Evolutionary conservation across 306 rosid genomes (phyloP), one percentile per base, ranked within the genome.

Genomic region (Malus sieversii): DNA sequence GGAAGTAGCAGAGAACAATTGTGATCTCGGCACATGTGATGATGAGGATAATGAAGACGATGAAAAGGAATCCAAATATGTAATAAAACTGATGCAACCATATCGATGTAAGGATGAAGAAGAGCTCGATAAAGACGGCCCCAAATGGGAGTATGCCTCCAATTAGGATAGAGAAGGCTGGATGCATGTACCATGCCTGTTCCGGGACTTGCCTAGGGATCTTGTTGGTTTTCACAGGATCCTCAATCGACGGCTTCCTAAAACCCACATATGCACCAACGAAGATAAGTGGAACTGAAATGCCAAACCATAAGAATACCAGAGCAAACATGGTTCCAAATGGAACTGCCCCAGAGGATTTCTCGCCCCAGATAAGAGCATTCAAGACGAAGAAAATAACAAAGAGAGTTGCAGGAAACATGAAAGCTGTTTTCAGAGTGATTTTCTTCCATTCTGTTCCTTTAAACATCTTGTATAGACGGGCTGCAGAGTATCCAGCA

Each of bases 241-340:
- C 93, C 85, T 92, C 97, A 25, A 77, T 72, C 30, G 75, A 67
- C 2, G 88, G 87, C 86, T 85, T 95, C 74, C 73, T 85, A 12
- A 77, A 92, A 53, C 98, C 96, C 22, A 90, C 57, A 75, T 95
- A 90, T 20, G 90, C 84, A 29, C 97, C 98, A 44, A 90, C 82
- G 66, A 86, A 87, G 18, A 89, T 87, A 6, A 95, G 95, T 10
- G 98, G 98, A 63, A 95, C 96, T n/a, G 97, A 95, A 79, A 95
- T 95, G 33, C 98, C 90, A 53, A 95, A 95, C 98, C 98, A 95
- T 77, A 92, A 83, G 79, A 86, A 82, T 69, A 95, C 97, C 74
- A 95, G 90, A 22, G 97, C 95, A 86, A 92, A 90, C 98, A 94
- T 92, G 73, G 98, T 91, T 59, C 98, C 98, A 14, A 94, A 94